A percentile compares a stretch with the other conserved stretches of the same genome.
Conservation (phyloP, 106 monocot genomes). For the Amphibolis antarctica region DNA sequence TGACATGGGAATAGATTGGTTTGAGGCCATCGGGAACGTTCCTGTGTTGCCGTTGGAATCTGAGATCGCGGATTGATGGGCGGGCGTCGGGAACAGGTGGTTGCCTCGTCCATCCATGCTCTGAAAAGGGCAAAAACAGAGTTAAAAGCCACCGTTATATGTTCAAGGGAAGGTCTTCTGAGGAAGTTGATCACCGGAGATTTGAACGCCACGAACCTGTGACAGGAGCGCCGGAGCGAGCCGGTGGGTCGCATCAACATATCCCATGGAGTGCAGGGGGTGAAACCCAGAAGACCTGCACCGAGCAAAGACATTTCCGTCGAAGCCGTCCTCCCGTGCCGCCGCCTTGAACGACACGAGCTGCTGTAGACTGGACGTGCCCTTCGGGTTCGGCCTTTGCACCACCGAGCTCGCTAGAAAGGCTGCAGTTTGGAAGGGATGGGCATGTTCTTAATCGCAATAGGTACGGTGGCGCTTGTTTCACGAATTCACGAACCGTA, state of each 20-base stretch:
- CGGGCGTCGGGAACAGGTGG: constrained; percentile 16
- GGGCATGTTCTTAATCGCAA: not conserved
- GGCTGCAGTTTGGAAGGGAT: constrained; percentile 7
- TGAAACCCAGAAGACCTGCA: constrained; percentile 31
- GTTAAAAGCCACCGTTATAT: not conserved
- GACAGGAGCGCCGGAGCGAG: constrained; percentile 6
- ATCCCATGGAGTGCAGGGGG: constrained; percentile 16
- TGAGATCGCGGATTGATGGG: constrained; percentile 6
- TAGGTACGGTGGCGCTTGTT: not conserved
- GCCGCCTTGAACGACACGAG: constrained; percentile 41
- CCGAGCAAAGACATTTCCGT: constrained; percentile 18
- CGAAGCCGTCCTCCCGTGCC: constrained; percentile 18
- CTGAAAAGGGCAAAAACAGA: no score
- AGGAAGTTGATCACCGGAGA: not conserved
- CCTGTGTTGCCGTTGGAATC: constrained; percentile 5
- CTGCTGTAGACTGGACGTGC: constrained; percentile 21
- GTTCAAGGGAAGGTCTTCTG: not conserved
- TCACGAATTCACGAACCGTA: not conserved
- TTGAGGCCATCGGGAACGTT: constrained; percentile 4
- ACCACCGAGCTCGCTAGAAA: constrained; percentile 24
- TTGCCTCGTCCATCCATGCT: constrained; percentile 21
- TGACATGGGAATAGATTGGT: constrained; percentile 12
- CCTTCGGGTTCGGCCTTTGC: constrained; percentile 43
- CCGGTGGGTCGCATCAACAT: constrained; percentile 10
- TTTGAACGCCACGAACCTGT: constrained; percentile 20